Percentiles rank a stretch among this genome's conserved stretches.
These are phyloP conservation scores for Fusarium nisikadoi DNA, from an alignment of 2,329 filamentous ascomycete species.

Conservation along the genomic window DNA sequence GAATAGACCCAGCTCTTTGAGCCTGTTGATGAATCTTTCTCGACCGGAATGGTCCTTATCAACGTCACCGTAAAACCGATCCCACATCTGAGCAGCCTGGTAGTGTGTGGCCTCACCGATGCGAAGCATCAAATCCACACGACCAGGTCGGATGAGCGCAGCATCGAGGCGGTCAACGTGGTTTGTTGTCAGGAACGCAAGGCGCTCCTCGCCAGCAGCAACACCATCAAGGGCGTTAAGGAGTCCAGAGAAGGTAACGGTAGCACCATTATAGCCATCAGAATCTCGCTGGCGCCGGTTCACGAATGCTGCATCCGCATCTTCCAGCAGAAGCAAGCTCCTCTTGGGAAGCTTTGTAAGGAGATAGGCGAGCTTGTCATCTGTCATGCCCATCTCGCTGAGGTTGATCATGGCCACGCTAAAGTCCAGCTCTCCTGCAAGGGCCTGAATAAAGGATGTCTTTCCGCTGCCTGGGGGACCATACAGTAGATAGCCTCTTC, in stretches of 20 bases:
- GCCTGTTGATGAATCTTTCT: conserved; percentile 74
- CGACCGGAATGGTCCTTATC: conserved; percentile 72
- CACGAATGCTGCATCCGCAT: conserved; percentile 90
- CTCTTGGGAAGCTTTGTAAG: conserved; percentile 85
- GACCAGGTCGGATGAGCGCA: conserved; percentile 87
- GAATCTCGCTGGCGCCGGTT: conserved; percentile 80
- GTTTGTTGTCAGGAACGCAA: conserved; percentile 95
- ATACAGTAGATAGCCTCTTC: conserved; percentile 87
- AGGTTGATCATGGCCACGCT: conserved; percentile 93
- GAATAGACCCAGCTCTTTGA: conserved; percentile 77
- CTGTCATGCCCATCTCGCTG: conserved; percentile 88
- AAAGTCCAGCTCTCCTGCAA: conserved; percentile 92
- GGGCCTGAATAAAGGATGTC: conserved; percentile 94
- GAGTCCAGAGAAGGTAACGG: conserved; percentile 92
- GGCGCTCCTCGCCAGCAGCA: conserved; percentile 92
- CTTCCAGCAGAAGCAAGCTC: conserved; percentile 85
- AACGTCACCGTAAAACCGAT: conserved; percentile 90
- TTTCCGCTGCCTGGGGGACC: conserved; percentile 93
- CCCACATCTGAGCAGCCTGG: conserved; percentile 90
- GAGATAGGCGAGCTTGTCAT: conserved; percentile 87
- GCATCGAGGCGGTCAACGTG: conserved; percentile 90
- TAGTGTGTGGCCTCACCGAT: conserved; percentile 88
- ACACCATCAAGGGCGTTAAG: conserved; percentile 89
- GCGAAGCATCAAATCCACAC: conserved; percentile 92
- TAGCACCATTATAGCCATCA: conserved; percentile 87